Percentiles rank a stretch among this genome's conserved stretches.
Conservation (phyloP, 371 early-diverging fungal genomes). For the Coemansia sp. region DNA sequence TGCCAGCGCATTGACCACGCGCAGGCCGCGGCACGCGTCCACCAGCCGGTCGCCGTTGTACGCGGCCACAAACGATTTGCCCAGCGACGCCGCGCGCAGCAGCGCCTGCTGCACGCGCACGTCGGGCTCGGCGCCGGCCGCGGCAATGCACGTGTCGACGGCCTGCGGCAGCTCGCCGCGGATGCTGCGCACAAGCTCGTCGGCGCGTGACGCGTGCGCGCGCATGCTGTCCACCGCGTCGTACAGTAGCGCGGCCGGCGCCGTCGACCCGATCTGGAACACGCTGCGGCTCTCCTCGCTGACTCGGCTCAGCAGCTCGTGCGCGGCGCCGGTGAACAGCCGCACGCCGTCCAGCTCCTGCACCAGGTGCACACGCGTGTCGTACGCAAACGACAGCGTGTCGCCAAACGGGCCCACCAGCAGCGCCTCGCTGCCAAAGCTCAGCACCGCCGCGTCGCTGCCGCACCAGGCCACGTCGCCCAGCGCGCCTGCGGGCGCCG, state of each 20-base stretch:
- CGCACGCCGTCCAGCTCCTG: slow-evolving; percentile 93
- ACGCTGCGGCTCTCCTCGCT: slow-evolving; percentile 78
- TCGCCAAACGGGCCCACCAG: slow-evolving; percentile 95
- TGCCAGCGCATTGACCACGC: slow-evolving; percentile 88
- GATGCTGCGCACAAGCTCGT: slow-evolving; percentile 90
- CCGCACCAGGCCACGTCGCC: slow-evolving; percentile 93
- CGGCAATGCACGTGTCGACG: slow-evolving; percentile 89
- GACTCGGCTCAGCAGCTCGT: slow-evolving; percentile 85
- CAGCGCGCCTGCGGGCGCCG: slow-evolving; percentile 61
- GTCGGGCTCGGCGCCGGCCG: slow-evolving; percentile 87
- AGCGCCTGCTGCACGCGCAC: slow-evolving; percentile 72
- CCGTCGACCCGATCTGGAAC: slow-evolving; percentile 93
- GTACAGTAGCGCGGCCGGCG: slow-evolving; percentile 89
- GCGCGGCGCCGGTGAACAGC: slow-evolving; percentile 77
- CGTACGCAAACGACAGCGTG: slow-evolving; percentile 79
- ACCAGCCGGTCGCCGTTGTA: slow-evolving; percentile 86
- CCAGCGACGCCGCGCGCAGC: slow-evolving; percentile 91
- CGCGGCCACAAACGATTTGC: slow-evolving; percentile 85
- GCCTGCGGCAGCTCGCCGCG: slow-evolving; percentile 77
- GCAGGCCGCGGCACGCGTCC: slow-evolving; percentile 78
- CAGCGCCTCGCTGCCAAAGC: slow-evolving; percentile 78
- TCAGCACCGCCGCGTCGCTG: slow-evolving; percentile 87
- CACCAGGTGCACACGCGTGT: slow-evolving; percentile 71
- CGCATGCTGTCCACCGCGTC: slow-evolving; percentile 92
- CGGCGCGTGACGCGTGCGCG: slow-evolving; percentile 80